A percentile compares a stretch with the other conserved stretches of the same genome.
Conservation (phyloP, 1,139 yeast genomes). For the Candida sp. region DNA sequence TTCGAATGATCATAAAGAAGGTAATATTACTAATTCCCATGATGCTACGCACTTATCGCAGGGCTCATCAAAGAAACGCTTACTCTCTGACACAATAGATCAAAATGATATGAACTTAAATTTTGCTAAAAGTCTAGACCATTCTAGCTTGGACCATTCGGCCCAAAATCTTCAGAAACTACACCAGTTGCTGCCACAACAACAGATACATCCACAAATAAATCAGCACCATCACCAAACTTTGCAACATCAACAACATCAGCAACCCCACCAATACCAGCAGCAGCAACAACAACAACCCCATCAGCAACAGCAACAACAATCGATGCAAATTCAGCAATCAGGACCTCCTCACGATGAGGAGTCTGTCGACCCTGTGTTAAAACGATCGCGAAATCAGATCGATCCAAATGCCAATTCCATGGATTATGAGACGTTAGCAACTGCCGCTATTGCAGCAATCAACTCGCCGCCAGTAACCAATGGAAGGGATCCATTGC, state of each 20-base stretch:
- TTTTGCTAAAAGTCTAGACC: not conserved
- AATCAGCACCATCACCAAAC: not conserved
- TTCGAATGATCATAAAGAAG: constrained; percentile 1
- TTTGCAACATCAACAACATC: not conserved
- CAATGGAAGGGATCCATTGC: constrained; percentile 19
- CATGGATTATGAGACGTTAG: constrained; percentile 26
- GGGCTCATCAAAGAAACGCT: constrained; percentile 12
- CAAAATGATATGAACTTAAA: not conserved
- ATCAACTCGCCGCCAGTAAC: constrained; percentile 28
- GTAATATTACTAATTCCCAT: not conserved
- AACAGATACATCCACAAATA: not conserved
- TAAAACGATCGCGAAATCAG: constrained; percentile 20
- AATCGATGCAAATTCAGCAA: not conserved
- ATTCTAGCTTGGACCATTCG: constrained; percentile 1
- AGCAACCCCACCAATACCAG: not conserved
- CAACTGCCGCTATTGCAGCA: constrained; percentile 33
- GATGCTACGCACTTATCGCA: constrained; percentile 1
- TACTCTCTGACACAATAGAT: constrained; percentile 2
- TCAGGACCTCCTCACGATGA: constrained; percentile 10
- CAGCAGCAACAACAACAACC: constrained; percentile 1
- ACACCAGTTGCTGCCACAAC: not conserved
- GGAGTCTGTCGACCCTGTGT: constrained; percentile 28
- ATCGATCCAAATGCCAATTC: constrained; percentile 9
- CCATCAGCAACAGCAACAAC: not conserved
- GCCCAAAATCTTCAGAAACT: not conserved